Evolutionary conservation across 1,284 basidiomycete species (phyloP), one percentile per base, ranked within the genome.

Genomic region (Ganoderma boninense): DNA sequence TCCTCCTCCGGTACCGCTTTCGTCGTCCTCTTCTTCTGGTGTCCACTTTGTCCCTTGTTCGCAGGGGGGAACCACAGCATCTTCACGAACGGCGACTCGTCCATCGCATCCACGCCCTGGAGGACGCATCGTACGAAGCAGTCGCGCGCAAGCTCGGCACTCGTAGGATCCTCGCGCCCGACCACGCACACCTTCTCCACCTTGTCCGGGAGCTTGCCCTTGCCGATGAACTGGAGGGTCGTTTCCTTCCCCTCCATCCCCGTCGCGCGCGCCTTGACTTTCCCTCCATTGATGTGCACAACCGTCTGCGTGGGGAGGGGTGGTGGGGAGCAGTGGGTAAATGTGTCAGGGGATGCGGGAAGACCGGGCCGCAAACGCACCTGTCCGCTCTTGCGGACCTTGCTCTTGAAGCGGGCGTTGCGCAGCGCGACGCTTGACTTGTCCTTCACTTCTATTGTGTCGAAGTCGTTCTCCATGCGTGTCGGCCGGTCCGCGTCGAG

Each of bases 391-490:
- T 59, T 42, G 10, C 77, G 67, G 10, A 79, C 56, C 20, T 75
- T 73, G 1, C 74, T 76, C 59, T 76, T 77, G 70, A 75, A 79
- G 8, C 77, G 75, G 6, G 74, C 66, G 35, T 71, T 71, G 14
- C 71, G 44, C 11, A 79, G 32, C 0, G 72, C 32, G 10, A 78
- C 35, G 1, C 65, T 38, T 13, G 70, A 75, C 32, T 62, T 64
- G 7, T 66, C 64, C 38, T 56, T 13, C 4, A 35, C 62, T 14
- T 70, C 65, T 2, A 74, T 57, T 0, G 44, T 14, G 3, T 57
- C 56, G 26, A 80, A 72, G 46, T 80, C 79, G 69, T 80, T 79
- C 54, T 77, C 77, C n/a, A 73, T 49, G 26, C 54, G 65, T 0
- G 69, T 77, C 0, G 80, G 80, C 70, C 78, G 79, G 56, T 76